Evolutionary conservation across 441 rosid species (phyloP).

Genomic region (Erodium texanum): DNA sequence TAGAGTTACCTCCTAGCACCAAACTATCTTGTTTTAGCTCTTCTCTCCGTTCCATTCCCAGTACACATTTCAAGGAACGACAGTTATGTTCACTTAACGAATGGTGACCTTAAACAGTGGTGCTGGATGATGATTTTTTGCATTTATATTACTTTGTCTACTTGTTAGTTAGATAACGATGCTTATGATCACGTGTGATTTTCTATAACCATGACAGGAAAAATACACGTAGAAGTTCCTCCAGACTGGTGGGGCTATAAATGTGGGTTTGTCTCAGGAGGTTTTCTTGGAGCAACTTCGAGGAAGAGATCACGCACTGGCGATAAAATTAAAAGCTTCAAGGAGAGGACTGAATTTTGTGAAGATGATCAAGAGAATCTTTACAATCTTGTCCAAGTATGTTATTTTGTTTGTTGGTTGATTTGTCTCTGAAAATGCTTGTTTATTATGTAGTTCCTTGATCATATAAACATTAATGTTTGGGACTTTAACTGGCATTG

Average conservation of each 20-base stretch:
- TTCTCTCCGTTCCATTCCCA: neutral
- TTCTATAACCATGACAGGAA: conserved; percentile 35
- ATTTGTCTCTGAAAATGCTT: neutral
- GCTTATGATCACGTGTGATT: neutral
- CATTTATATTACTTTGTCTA: neutral
- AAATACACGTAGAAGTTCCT: conserved; percentile 30
- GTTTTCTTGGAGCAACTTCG: conserved; percentile 72
- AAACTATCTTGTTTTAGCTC: neutral
- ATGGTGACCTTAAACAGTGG: neutral
- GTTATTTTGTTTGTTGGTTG: conserved; percentile 10
- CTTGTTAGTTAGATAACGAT: neutral
- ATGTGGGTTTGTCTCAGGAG: conserved; percentile 81
- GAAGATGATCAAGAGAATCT: conserved; percentile 99
- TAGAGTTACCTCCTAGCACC: neutral
- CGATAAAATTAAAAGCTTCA: conserved; percentile 25
- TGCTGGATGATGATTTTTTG: neutral
- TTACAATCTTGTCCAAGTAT: conserved; percentile 87
- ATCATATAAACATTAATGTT: neutral
- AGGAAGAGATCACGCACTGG: conserved; percentile 36
- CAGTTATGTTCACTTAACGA: neutral
- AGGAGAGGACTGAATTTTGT: conserved; percentile 50
- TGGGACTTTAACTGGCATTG: neutral
- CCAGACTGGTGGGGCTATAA: conserved; percentile 91
- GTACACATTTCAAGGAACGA: too few relatives aligned
- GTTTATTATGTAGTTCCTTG: neutral